Base-by-base conservation (phyloP, 2,329 filamentous ascomycete species). In the Chaetomium globosum region DNA sequence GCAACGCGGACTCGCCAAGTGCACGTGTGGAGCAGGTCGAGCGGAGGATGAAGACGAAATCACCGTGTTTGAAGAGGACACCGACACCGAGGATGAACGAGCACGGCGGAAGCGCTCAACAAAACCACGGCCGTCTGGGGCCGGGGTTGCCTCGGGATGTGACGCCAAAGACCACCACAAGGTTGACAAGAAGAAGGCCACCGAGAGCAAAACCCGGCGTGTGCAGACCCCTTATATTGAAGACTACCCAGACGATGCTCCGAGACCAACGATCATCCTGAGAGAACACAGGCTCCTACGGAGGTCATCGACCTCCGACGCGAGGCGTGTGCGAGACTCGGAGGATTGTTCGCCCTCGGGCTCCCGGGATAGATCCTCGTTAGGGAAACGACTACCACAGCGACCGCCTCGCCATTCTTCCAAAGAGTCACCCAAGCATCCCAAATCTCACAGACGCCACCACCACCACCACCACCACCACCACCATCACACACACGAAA, bases 191-290 rank as follows among this genome's bases (percentile, higher is more conserved):
- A 70, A 62, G 54, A 67, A 63, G 54, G 9, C 46, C 31, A 36
- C 49, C 6, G 49, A 56, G 26, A 67, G 36, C 53, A 66, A 49
- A 28, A 9, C 21, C 19, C 60, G 51, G 21, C 61, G 63, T 21
- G 65, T 48, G 36, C 62, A 54, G 61, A 63, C 59, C 9, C 71
- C 71, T 2, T 72, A 72, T 61, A 69, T 72, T 23, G 71, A 72
- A 54, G 71, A 72, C 31, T 72, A 72, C 63, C 71, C 71, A 3
- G 69, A 71, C 16, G 67, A 69, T n/a, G n/a, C 59, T 3, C 56
- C 43, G 23, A 65, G 68, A 12, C 69, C 70, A 8, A 60, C 64
- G 23, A 67, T 71, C 28, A 59, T 69, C 43, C 43, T 71, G 62
- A 71, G 64, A 56, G 69, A 72, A 55, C 69, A 72, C 70, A 70